Evolutionary conservation across 257 asterid genomes (phyloP).

Genomic region (Echites panduratus): DNA sequence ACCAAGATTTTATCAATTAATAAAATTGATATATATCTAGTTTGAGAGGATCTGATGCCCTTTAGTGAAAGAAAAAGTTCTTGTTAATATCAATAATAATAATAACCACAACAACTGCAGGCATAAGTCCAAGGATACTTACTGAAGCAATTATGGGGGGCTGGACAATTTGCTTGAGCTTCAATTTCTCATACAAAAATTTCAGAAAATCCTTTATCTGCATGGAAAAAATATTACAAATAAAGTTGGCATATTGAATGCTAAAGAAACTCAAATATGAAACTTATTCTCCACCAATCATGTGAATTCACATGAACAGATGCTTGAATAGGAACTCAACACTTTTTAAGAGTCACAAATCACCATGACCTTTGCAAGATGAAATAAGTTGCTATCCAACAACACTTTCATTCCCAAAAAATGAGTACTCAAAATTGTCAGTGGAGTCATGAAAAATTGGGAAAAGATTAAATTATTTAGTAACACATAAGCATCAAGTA

Average conservation of each 20-base stretch:
- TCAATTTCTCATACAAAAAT: conserved; percentile 73
- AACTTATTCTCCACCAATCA: not conserved
- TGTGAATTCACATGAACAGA: not conserved
- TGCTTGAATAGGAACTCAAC: not conserved
- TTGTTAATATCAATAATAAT: not conserved
- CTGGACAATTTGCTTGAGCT: conserved; percentile 89
- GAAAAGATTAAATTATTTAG: not conserved
- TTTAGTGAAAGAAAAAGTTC: not conserved
- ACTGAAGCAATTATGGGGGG: conserved; percentile 99
- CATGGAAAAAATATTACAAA: conserved; percentile 9
- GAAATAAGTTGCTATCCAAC: not conserved
- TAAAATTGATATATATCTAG: not conserved
- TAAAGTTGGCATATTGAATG: not conserved
- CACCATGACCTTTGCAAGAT: not conserved
- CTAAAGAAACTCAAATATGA: not conserved
- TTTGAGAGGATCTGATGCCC: not conserved
- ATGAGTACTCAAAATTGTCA: not conserved
- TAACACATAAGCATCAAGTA: not conserved
- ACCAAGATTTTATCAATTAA: not conserved
- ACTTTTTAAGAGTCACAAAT: not conserved
- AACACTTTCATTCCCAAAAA: not conserved
- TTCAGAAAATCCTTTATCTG: conserved; percentile 64
- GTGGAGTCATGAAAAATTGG: too few relatives aligned
- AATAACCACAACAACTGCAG: not conserved
- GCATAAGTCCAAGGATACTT: conserved; percentile 29